These are phyloP conservation scores for Colletotrichum lentis DNA, from an alignment of 2,329 filamentous ascomycete species.

Conservation along the genomic window DNA sequence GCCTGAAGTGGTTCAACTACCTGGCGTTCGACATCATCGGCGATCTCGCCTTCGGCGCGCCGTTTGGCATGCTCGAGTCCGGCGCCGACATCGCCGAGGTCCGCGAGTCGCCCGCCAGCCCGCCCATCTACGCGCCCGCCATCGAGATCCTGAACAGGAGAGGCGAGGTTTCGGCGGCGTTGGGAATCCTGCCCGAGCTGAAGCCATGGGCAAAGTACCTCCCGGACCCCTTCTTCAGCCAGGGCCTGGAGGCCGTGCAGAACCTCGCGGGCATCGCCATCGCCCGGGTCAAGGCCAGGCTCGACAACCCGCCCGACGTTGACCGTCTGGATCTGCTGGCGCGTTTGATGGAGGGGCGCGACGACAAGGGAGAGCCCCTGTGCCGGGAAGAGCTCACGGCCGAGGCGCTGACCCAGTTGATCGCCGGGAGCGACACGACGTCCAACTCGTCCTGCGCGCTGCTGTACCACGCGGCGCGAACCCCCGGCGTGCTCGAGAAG, in stretches of 20 bases:
- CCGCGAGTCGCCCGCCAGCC: constrained; percentile 60
- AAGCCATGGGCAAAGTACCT: constrained; percentile 83
- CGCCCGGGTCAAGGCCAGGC: constrained; percentile 77
- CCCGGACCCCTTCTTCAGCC: constrained; percentile 81
- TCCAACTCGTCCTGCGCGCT: constrained; percentile 84
- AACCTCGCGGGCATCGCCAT: constrained; percentile 88
- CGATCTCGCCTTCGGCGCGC: constrained; percentile 40
- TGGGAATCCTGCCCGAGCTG: constrained; percentile 77
- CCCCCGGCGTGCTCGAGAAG: constrained; percentile 74
- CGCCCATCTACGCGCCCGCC: constrained; percentile 75
- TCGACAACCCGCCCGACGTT: constrained; percentile 72
- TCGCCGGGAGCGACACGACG: constrained; percentile 79
- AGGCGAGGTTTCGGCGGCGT: constrained; percentile 82
- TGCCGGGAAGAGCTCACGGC: constrained; percentile 83
- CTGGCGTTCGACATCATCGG: constrained; percentile 40
- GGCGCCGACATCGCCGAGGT: constrained; percentile 38
- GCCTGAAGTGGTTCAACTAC: constrained; percentile 53
- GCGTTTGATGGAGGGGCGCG: constrained; percentile 84
- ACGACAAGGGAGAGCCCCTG: constrained; percentile 78
- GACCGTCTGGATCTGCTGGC: constrained; percentile 82
- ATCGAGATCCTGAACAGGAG: constrained; percentile 89
- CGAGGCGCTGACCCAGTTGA: constrained; percentile 88
- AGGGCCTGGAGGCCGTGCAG: constrained; percentile 77
- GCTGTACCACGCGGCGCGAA: constrained; percentile 76
- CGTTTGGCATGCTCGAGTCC: constrained; percentile 39